A percentile compares a stretch with the other conserved stretches of the same genome.
Evolutionary conservation across 768 basidiomycete genomes (phyloP).

Genomic region (Psilocybe cyanescens): DNA sequence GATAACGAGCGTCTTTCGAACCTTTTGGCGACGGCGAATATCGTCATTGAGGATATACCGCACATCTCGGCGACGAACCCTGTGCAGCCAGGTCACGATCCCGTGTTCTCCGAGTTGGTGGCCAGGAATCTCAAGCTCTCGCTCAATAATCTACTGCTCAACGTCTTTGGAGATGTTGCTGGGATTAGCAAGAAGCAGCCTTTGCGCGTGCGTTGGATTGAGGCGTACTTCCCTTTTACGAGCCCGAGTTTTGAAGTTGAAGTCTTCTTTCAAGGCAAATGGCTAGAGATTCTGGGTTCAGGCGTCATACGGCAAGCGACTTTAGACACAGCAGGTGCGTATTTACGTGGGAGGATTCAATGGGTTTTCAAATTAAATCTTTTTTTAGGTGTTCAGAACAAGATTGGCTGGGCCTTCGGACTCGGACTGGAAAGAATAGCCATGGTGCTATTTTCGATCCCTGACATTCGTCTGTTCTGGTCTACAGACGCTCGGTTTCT

Average conservation of each 20-base stretch:
- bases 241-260: constrained; percentile 98
- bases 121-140: constrained; percentile 88
- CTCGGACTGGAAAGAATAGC: constrained; percentile 96
- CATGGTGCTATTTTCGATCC: constrained; percentile 96
- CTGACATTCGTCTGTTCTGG: constrained; percentile 99
- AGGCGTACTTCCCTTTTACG: constrained; percentile 98
- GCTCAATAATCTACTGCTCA: constrained; percentile 83
- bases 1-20: constrained; percentile 69
- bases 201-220: constrained; percentile 93
- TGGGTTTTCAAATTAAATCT: background rate
- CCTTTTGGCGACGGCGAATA: constrained; percentile 70
- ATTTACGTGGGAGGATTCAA: too few species aligned
- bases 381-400: constrained; percentile 67
- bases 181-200: constrained; percentile 64
- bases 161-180: constrained; percentile 71
- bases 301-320: constrained; percentile 93
- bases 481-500: constrained; percentile 86
- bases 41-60: constrained; percentile 87
- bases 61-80: constrained; percentile 78
- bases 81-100: constrained; percentile 78
- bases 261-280: constrained; percentile 93
- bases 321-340: constrained; percentile 83
- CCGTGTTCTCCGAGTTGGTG: constrained; percentile 70
- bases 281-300: constrained; percentile 95
- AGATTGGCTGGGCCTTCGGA: constrained; percentile 98